Percentiles rank a stretch among this genome's conserved stretches.
Conservation (phyloP, 495 filamentous ascomycete species). For the Xylaria bambusicola region DNA sequence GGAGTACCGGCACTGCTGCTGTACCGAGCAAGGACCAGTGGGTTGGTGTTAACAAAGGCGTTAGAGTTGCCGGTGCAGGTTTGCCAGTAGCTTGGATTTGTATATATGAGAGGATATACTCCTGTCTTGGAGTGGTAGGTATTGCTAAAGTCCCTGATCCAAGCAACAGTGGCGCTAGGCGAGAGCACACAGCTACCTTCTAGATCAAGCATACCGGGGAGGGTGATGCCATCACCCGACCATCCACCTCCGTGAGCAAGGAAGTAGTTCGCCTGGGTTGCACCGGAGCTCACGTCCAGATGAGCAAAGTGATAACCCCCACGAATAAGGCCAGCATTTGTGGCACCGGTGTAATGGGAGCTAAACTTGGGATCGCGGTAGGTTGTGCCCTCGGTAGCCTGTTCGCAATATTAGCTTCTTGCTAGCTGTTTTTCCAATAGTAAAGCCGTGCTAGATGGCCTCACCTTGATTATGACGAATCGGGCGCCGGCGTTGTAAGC, state of each 20-base stretch:
- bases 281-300: slow-evolving; percentile 50
- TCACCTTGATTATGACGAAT: slow-evolving; percentile 70
- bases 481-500: slow-evolving; percentile 61
- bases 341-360: slow-evolving; percentile 57
- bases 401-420: slow-evolving; percentile 7
- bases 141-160: slow-evolving; percentile 62
- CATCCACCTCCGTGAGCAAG: slow-evolving; percentile 63
- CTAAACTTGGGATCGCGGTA: slow-evolving; percentile 57
- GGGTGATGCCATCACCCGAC: slow-evolving; percentile 61
- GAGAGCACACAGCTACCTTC: slow-evolving; percentile 60
- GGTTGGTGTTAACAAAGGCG: slow-evolving; percentile 53
- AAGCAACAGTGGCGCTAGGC: slow-evolving; percentile 55
- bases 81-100: slow-evolving; percentile 63
- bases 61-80: slow-evolving; percentile 60
- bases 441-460: background rate
- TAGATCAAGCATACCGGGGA: slow-evolving; percentile 69
- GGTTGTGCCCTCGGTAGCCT: slow-evolving; percentile 63
- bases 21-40: slow-evolving; percentile 61
- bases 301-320: slow-evolving; percentile 68
- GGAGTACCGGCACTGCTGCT: slow-evolving; percentile 49
- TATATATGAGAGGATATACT: slow-evolving; percentile 63
- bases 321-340: slow-evolving; percentile 57
- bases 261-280: slow-evolving; percentile 61
- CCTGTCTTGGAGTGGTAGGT: slow-evolving; percentile 54
- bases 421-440: background rate